Evolutionary conservation across 2,329 filamentous ascomycete genomes (phyloP), one percentile per base, ranked within the genome.

Genomic region (Trichoderma sp.): DNA sequence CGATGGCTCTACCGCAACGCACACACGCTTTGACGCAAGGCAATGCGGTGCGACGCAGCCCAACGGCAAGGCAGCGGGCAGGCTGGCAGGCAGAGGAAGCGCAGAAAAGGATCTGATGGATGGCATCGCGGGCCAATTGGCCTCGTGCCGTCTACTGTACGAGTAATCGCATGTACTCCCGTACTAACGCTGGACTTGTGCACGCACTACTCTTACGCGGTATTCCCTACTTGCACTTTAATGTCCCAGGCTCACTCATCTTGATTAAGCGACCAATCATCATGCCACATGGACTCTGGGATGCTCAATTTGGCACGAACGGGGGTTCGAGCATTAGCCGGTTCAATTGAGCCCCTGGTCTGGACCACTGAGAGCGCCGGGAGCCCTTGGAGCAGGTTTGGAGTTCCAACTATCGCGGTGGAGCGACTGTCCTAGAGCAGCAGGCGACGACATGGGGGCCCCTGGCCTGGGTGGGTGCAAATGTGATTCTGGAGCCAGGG

Each of bases 261-360:
- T 67, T 74, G 63, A 21, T 67, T 12, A 74, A 74, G 59, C 63
- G 63, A 11, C 71, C 71, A 74, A 74, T 74, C 62, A 73, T 21
- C 27, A 65, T n/a, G 60, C 60, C 71, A 56, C 71, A 73, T 73
- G 71, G 71, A 65, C 71, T 73, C 71, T 16, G 21, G 71, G 71
- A 73, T 73, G 60, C 71, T 73, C 60, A 65, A 73, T 73, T 65
- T 73, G 71, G 71, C 41, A 65, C 71, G 60, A 73, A 73, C 60
- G 41, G 71, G 71, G 71, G 60, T 50, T 50, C 50, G 69, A 64
- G 29, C 29, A 66, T 56, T 74, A 60, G 71, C 71, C 71, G 71
- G 63, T 41, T 74, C 62, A 67, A 59, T 74, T 60, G 45, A 33
- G 63, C 60, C 62, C 71, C 71, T 16, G 50, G 63, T 38, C 45